Base-by-base conservation (phyloP, 345 rosid genomes). In the Dipteronia sinensis region DNA sequence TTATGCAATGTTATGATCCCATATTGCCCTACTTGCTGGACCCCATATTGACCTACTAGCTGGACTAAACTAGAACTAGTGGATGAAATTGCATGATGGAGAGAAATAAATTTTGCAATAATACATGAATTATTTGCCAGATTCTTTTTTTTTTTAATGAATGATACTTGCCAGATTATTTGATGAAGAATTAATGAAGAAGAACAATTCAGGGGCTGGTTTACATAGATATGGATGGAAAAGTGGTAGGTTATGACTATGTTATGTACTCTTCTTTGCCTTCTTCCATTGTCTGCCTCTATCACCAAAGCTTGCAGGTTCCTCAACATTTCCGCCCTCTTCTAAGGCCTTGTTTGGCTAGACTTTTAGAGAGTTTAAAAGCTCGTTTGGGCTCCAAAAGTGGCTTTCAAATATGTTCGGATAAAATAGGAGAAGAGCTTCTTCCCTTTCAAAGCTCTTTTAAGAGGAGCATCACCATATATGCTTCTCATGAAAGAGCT, bases 251-350 rank as follows among this genome's bases (percentile, higher is more conserved):
- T 17, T 27, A 27, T 27, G 27, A 27, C 27, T 91, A 90, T 71
- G 90, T 77, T 67, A 88, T 91, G 92, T 93, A 86, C 81, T 27
- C 27, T 27, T 67, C 91, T 31, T 91, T 93, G 90, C 90, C 95
- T 6, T 83, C 97, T 77, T 88, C 98, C 0, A 0, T 88, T 93
- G 74, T 88, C 83, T 23, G 93, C 90, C 69, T 91, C 94, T 12
- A 88, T 93, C 69, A 86, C 92, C 20, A 27, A 88, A 95, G 76
- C 92, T 95, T 78, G 97, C 98, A 89, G 98, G 98, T 61, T 10
- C 13, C 13, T 1, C 20, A 2, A 25, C 53, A 0, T 2, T 46
- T 10, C 0, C 65, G 17, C 19, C 0, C 20, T 55, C 44, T 1
- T 5, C n/a, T 62, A 27, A 27, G n/a, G n/a, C n/a, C n/a, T n/a